A percentile compares a stretch with the other conserved stretches of the same genome.
These are phyloP conservation scores for Penicillium parvum DNA, from an alignment of 495 filamentous ascomycete genomes.

Conservation along the genomic window DNA sequence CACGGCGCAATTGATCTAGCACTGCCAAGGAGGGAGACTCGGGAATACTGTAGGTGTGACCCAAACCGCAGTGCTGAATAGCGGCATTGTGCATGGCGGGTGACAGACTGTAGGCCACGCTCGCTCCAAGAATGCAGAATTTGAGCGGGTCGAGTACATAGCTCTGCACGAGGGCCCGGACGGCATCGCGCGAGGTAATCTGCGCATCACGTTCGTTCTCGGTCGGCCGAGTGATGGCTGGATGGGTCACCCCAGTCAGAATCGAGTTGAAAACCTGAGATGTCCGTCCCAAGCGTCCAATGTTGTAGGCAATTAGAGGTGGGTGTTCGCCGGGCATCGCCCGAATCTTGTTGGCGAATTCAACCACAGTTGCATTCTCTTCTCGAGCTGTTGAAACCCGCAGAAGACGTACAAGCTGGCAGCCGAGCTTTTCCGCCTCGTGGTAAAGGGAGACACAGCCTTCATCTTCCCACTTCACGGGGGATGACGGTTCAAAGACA, in stretches of 20 bases:
- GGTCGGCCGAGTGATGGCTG: slow-evolving; percentile 44
- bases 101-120: slow-evolving; percentile 69
- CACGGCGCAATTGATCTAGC: slow-evolving; percentile 57
- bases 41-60: slow-evolving; percentile 64
- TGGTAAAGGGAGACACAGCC: slow-evolving; percentile 51
- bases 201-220: slow-evolving; percentile 35
- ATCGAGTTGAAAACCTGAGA: slow-evolving; percentile 65
- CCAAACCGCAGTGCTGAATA: slow-evolving; percentile 65
- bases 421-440: slow-evolving; percentile 58
- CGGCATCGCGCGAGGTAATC: slow-evolving; percentile 55
- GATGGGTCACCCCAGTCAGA: slow-evolving; percentile 65
- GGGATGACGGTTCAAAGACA: slow-evolving; percentile 46
- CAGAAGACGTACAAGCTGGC: slow-evolving; percentile 65
- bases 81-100: slow-evolving; percentile 79
- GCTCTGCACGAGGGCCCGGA: slow-evolving; percentile 50
- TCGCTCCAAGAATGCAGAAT: slow-evolving; percentile 71
- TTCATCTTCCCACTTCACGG: slow-evolving; percentile 59
- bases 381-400: slow-evolving; percentile 56
- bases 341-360: slow-evolving; percentile 48
- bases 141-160: slow-evolving; percentile 61
- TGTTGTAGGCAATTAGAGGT: slow-evolving; percentile 67
- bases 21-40: slow-evolving; percentile 60
- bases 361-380: slow-evolving; percentile 53
- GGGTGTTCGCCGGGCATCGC: slow-evolving; percentile 37
- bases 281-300: slow-evolving; percentile 61